These are phyloP conservation scores for Panicum miliaceum DNA, from an alignment of 176 grass and related monocot species.

Conservation along the genomic window DNA sequence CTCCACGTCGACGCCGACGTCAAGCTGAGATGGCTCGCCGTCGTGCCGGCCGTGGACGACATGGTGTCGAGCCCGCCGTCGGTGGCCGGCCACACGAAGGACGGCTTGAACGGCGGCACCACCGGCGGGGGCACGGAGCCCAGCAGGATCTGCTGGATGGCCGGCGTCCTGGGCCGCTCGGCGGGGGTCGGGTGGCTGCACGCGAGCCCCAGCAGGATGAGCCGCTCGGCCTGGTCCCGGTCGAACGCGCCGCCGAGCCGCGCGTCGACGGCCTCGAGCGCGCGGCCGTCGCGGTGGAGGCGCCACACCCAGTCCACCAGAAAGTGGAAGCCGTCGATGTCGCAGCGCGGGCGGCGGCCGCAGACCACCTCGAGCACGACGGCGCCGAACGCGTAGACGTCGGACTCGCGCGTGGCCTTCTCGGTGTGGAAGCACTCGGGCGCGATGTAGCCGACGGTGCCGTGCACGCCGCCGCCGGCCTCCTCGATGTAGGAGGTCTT, in stretches of 20 bases:
- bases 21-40: conserved; percentile 45
- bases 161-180: conserved; percentile 68
- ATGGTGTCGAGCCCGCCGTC: conserved; percentile 32
- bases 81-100: conserved; percentile 67
- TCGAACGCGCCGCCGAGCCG: conserved; percentile 46
- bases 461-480: conserved; percentile 62
- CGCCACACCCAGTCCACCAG: conserved; percentile 86
- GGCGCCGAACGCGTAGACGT: conserved; percentile 87
- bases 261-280: conserved; percentile 69
- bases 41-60: conserved; percentile 42
- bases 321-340: conserved; percentile 51
- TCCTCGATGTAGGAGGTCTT: conserved; percentile 90
- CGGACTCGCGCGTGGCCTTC: conserved; percentile 88
- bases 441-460: conserved; percentile 88
- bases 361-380: conserved; percentile 79
- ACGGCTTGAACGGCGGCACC: conserved; percentile 75
- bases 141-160: conserved; percentile 62
- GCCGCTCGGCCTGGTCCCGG: conserved; percentile 53
- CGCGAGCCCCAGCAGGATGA: conserved; percentile 77
- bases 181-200: conserved; percentile 72
- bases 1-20: conserved; percentile 66
- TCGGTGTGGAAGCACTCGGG: conserved; percentile 98
- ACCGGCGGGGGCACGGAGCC: conserved; percentile 43
- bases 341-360: conserved; percentile 75
- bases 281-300: conserved; percentile 67